phyloP scores from a whole-genome alignment of 352 stramenopile species.

The Phytophthora agathidicida region DNA sequence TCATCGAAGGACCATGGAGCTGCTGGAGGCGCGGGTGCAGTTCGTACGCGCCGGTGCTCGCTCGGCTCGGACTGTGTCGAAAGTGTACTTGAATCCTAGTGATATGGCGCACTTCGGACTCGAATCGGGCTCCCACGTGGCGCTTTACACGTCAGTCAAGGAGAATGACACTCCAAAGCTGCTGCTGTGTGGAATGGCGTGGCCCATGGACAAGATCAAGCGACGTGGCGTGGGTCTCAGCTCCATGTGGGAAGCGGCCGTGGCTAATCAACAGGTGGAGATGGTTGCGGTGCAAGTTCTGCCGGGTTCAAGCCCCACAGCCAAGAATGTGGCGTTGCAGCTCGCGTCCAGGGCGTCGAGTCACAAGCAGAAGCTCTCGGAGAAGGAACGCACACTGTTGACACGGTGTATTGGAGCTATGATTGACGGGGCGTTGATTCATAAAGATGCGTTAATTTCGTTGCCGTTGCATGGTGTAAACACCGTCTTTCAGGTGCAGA shows the following conservation, averaged over 20 bases:
- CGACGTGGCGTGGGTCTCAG: slow-evolving; percentile 63
- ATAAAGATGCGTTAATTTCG: slow-evolving; percentile 54
- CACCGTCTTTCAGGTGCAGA: slow-evolving; percentile 56
- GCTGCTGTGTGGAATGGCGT: slow-evolving; percentile 68
- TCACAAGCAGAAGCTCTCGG: slow-evolving; percentile 39
- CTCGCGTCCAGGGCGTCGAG: slow-evolving; percentile 41
- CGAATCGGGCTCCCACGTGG: slow-evolving; percentile 46
- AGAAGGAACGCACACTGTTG: slow-evolving; percentile 64
- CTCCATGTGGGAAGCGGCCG: slow-evolving; percentile 71
- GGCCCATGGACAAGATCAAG: slow-evolving; percentile 80
- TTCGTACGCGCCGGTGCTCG: slow-evolving; percentile 65
- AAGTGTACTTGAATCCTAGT: slow-evolving; percentile 68
- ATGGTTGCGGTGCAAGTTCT: slow-evolving; percentile 37
- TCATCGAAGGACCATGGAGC: slow-evolving; percentile 20
- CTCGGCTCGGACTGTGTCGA: slow-evolving; percentile 61
- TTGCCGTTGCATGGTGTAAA: slow-evolving; percentile 64
- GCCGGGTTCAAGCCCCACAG: slow-evolving; percentile 12
- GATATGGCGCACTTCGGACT: slow-evolving; percentile 54
- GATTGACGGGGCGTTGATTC: slow-evolving; percentile 69
- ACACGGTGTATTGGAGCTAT: slow-evolving; percentile 63
- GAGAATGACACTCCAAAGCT: slow-evolving; percentile 17
- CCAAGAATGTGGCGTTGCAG: slow-evolving; percentile 40
- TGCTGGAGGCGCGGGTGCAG: slow-evolving; percentile 51
- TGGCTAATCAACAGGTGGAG: slow-evolving; percentile 27
- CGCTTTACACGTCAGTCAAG: slow-evolving; percentile 23